Evolutionary conservation across 2,329 filamentous ascomycete species (phyloP), one percentile per base, ranked within the genome.

Genomic region (Blastomyces percursus): DNA sequence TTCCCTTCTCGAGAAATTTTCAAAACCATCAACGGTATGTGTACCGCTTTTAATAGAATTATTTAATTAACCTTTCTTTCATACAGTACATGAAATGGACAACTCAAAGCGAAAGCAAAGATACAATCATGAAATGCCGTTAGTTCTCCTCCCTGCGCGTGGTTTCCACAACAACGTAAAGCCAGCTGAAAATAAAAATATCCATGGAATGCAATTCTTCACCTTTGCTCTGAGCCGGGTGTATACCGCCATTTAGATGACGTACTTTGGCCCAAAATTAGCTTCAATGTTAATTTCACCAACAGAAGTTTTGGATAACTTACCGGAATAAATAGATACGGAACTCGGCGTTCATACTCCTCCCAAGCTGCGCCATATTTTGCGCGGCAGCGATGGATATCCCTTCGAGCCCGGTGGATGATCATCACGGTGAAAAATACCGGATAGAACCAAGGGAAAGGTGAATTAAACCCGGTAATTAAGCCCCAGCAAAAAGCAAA

Each of bases 361-460:
- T 78, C 77, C 90, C 90, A 95, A 16, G 88, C 85, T 67, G 89
- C 86, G n/a, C 90, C 90, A 74, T 95, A 95, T 80, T 89, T 91
- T 69, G 80, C 79, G 61, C 84, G 81, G 76, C 90, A 94, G 67
- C 86, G 81, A 72, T 87, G 80, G 64, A 91, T 89, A 71, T 95
- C 90, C 64, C 90, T 82, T 67, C 79, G 79, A 6, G 89, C 87
- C 62, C 90, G 86, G 74, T 94, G 90, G 9, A 85, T 79, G 70
- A 94, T 93, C 89, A 92, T 93, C 67, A 77, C 77, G 21, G 80
- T 79, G 73, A 95, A 94, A 79, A 95, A 94, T 35, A 89, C 75
- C 0, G 89, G 87, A 73, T 94, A 93, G 76, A 95, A 94, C 89
- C 90, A 95, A 0, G 90, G 90, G 76, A 93, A 92, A 0, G 90